phyloP scores from a whole-genome alignment of 2,329 filamentous ascomycete genomes.

The Catunica adiposa region DNA sequence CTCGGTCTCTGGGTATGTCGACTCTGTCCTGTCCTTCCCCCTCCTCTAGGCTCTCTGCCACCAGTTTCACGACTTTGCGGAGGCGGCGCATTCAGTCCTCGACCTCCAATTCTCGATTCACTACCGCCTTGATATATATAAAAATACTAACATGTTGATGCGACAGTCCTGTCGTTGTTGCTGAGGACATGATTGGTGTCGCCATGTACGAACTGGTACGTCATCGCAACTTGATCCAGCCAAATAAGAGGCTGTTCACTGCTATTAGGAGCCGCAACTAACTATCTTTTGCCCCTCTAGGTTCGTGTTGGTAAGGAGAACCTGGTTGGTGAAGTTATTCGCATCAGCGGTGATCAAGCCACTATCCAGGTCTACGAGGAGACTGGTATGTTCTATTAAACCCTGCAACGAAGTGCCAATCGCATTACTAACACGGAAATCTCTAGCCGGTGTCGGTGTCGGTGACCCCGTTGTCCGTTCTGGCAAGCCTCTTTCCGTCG shows the following conservation, averaged over 20 bases:
- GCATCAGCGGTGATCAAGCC: conserved; percentile 86
- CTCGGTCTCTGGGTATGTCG: conserved; percentile 44
- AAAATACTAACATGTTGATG: conserved; percentile 20
- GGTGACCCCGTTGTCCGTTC: conserved; percentile 84
- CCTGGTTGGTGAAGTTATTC: conserved; percentile 93
- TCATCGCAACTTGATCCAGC: conserved; percentile 13
- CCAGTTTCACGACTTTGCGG: conserved; percentile 13
- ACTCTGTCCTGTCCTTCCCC: conserved; percentile 14
- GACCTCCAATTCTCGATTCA: background rate
- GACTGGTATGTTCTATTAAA: conserved; percentile 48
- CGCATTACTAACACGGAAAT: conserved; percentile 8
- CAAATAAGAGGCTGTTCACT: too few species aligned
- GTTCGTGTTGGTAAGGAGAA: conserved; percentile 84
- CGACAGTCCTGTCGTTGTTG: conserved; percentile 73
- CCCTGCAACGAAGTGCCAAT: background rate
- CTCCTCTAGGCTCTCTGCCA: conserved; percentile 5
- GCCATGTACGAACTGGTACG: conserved; percentile 97
- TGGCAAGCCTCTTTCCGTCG: conserved; percentile 90
- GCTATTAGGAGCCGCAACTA: background rate
- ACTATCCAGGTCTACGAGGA: conserved; percentile 99
- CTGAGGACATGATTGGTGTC: conserved; percentile 96
- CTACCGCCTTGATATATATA: background rate
- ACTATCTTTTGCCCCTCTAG: conserved; percentile 26
- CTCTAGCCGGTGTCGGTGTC: conserved; percentile 74
- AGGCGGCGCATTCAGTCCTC: background rate